Percentiles rank a stretch among this genome's conserved stretches.
Conservation (phyloP, 2,329 filamentous ascomycete species). For the Curvularia sp. region DNA sequence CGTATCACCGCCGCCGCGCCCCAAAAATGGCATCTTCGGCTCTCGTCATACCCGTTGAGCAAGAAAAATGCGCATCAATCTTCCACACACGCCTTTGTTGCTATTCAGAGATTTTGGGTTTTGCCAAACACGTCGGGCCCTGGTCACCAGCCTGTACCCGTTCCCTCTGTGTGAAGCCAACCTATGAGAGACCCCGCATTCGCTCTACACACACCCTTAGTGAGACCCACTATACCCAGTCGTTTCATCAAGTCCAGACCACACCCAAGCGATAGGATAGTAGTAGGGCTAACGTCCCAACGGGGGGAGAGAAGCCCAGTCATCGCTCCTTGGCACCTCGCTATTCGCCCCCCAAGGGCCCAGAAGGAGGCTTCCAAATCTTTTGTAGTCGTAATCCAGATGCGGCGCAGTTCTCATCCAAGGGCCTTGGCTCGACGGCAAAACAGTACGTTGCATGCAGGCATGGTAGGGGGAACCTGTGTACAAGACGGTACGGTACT, state of each 20-base stretch:
- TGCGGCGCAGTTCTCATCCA: neutral
- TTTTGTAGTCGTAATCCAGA: neutral
- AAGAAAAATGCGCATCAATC: constrained; percentile 9
- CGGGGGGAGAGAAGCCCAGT: neutral
- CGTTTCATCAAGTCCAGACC: constrained; percentile 8
- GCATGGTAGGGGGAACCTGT: neutral
- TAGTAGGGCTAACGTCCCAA: neutral
- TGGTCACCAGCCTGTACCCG: neutral
- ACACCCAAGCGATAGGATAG: neutral
- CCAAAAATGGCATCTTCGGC: constrained; percentile 29
- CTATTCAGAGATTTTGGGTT: neutral
- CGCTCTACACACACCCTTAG: neutral
- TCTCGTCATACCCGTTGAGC: constrained; percentile 23
- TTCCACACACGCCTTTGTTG: neutral
- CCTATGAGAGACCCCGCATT: neutral
- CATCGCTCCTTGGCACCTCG: constrained; percentile 8
- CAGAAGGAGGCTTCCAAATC: neutral
- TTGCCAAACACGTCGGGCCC: neutral
- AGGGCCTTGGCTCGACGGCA: neutral
- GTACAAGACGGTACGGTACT: neutral
- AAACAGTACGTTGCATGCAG: neutral
- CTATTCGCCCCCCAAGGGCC: neutral
- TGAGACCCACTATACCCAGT: neutral
- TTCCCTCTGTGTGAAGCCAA: neutral
- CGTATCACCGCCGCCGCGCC: constrained; percentile 26